These are phyloP conservation scores for Rhodotorula sp. DNA, from an alignment of 1,284 basidiomycete species.

Conservation along the genomic window DNA sequence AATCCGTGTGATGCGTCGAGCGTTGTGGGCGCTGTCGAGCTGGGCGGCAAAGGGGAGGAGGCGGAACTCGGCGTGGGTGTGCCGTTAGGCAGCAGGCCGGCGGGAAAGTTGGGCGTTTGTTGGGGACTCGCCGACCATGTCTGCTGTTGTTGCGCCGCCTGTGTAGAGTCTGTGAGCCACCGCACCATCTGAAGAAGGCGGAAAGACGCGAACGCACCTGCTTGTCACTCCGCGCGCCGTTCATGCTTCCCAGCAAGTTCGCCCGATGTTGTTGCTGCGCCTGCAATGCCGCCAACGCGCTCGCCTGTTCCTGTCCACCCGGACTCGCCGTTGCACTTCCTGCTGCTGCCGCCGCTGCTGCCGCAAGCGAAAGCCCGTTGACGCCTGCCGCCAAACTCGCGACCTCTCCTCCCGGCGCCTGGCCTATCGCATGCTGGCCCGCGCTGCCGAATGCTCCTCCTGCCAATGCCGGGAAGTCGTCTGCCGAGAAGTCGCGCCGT, in stretches of 20 bases:
- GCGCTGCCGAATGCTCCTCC: slow-evolving; percentile 18
- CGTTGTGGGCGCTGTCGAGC: neutral
- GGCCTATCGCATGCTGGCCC: neutral
- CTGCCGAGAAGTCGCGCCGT: slow-evolving; percentile 35
- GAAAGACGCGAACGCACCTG: slow-evolving; percentile 6
- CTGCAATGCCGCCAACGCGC: slow-evolving; percentile 39
- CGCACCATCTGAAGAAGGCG: neutral
- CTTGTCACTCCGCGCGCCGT: slow-evolving; percentile 24
- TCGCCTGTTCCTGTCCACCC: slow-evolving; percentile 38
- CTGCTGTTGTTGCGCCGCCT: slow-evolving; percentile 11
- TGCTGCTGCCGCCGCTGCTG: slow-evolving; percentile 10
- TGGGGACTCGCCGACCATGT: slow-evolving; percentile 25
- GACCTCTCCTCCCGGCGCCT: slow-evolving; percentile 1
- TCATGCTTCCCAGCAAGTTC: slow-evolving; percentile 43
- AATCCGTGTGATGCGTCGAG: neutral
- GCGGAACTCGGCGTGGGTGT: slow-evolving; percentile 7
- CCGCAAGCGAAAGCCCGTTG: slow-evolving; percentile 30
- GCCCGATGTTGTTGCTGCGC: slow-evolving; percentile 38
- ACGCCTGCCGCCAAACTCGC: slow-evolving; percentile 13
- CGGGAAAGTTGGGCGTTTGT: slow-evolving; percentile 25
- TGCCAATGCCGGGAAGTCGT: slow-evolving; percentile 46
- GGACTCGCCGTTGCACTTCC: slow-evolving; percentile 11
- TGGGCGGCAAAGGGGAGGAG: neutral
- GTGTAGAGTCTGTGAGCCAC: neutral
- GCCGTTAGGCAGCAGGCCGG: slow-evolving; percentile 27